phyloP scores from a whole-genome alignment of 305 asterid genomes.

The Striga hermonthica region DNA sequence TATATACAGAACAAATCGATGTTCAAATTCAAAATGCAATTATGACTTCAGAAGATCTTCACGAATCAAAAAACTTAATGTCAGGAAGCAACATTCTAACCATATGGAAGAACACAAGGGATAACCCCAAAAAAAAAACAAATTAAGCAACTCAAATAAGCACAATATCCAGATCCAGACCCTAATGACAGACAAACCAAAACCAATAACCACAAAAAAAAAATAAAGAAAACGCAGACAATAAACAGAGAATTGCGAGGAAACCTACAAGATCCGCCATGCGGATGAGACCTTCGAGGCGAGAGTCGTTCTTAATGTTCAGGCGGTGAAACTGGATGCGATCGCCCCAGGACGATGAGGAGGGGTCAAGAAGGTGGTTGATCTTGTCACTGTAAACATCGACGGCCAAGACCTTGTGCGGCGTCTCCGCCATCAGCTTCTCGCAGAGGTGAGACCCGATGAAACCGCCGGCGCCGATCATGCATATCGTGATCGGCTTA shows the following conservation, averaged over 20 bases:
- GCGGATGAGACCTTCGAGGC: slow-evolving; percentile 92
- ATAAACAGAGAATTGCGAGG: slow-evolving; percentile 1
- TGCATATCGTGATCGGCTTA: slow-evolving; percentile 76
- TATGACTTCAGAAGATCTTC: slow-evolving; percentile 15
- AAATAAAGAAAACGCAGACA: slow-evolving; percentile 27
- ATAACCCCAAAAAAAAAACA: background rate
- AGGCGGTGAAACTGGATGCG: slow-evolving; percentile 92
- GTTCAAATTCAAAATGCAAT: slow-evolving; percentile 16
- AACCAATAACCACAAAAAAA: slow-evolving; percentile 3
- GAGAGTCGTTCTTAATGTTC: slow-evolving; percentile 86
- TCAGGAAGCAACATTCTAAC: background rate
- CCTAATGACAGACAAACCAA: slow-evolving; percentile 18
- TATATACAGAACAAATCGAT: slow-evolving; percentile 19
- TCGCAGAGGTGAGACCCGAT: slow-evolving; percentile 97
- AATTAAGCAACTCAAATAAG: background rate
- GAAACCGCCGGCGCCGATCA: slow-evolving; percentile 98
- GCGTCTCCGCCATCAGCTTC: slow-evolving; percentile 75
- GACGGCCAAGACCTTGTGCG: slow-evolving; percentile 76
- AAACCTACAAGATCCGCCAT: slow-evolving; percentile 83
- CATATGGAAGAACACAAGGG: background rate
- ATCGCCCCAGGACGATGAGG: slow-evolving; percentile 50
- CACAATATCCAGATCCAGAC: slow-evolving; percentile 35
- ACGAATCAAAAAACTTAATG: slow-evolving; percentile 1
- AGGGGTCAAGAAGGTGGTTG: slow-evolving; percentile 76
- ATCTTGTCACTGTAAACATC: slow-evolving; percentile 88